A percentile compares a stretch with the other conserved stretches of the same genome.
phyloP scores from a whole-genome alignment of 2,329 filamentous ascomycete genomes.

The Aspergillus calidoustus region DNA sequence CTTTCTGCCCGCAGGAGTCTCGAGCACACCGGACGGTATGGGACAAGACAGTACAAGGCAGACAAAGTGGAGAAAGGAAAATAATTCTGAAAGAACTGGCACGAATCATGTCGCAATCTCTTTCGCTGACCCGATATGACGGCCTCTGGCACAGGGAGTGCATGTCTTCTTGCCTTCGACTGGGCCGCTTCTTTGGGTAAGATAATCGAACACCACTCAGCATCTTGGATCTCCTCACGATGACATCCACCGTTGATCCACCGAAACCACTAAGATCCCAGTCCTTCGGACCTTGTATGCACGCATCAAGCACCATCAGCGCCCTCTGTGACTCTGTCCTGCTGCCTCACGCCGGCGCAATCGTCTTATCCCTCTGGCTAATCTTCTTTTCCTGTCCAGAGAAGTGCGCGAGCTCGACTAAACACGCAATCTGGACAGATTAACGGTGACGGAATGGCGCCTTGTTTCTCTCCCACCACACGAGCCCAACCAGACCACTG shows the following conservation, averaged over 20 bases:
- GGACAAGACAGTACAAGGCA: neutral
- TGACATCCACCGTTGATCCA: constrained; percentile 22
- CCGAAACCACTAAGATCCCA: constrained; percentile 21
- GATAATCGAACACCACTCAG: constrained; percentile 22
- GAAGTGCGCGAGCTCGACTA: constrained; percentile 19
- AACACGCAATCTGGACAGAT: constrained; percentile 17
- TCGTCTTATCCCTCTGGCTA: constrained; percentile 24
- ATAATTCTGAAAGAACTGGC: constrained; percentile 6
- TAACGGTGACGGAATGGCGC: constrained; percentile 13
- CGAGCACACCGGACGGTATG: neutral
- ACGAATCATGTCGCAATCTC: constrained; percentile 7
- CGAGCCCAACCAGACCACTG: constrained; percentile 24
- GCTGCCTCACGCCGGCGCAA: constrained; percentile 22
- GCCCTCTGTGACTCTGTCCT: constrained; percentile 17
- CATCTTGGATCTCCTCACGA: constrained; percentile 19
- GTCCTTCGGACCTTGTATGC: constrained; percentile 20
- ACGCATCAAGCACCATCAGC: constrained; percentile 22
- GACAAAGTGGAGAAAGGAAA: constrained; percentile 13
- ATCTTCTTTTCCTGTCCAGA: constrained; percentile 10
- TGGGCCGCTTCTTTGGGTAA: constrained; percentile 19
- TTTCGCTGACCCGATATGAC: constrained; percentile 25
- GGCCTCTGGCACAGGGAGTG: constrained; percentile 17
- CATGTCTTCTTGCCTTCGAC: constrained; percentile 19
- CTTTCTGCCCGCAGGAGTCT: constrained; percentile 2
- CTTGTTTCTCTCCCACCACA: constrained; percentile 10